A percentile compares a stretch with the other conserved stretches of the same genome.
Evolutionary conservation across 352 stramenopile species (phyloP).

Genomic region (Phytophthora megakarya): DNA sequence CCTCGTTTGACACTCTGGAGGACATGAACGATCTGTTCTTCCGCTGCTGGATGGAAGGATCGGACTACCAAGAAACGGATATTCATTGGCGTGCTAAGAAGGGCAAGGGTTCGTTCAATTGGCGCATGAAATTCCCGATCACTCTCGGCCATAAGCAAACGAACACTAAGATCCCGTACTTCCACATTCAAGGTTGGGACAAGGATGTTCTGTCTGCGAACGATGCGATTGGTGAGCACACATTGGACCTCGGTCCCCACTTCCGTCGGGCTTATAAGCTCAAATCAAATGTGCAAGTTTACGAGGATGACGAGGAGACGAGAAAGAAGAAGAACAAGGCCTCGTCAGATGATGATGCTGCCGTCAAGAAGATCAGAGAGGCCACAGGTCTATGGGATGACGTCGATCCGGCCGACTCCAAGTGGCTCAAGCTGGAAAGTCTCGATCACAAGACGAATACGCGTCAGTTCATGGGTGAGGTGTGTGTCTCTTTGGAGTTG

Average conservation of each 20-base stretch:
- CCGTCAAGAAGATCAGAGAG: constrained; percentile 85
- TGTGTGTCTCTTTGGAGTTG: constrained; percentile 89
- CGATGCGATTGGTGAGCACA: constrained; percentile 90
- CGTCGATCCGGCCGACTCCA: constrained; percentile 76
- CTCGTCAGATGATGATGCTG: constrained; percentile 69
- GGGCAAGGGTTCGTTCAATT: constrained; percentile 94
- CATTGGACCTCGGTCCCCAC: constrained; percentile 71
- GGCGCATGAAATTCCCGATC: constrained; percentile 94
- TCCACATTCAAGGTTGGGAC: constrained; percentile 94
- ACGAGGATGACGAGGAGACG: constrained; percentile 80
- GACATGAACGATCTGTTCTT: constrained; percentile 95
- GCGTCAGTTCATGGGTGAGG: constrained; percentile 85
- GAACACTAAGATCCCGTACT: constrained; percentile 92
- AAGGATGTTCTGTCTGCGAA: constrained; percentile 93
- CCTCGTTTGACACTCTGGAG: constrained; percentile 82
- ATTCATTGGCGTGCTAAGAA: constrained; percentile 95
- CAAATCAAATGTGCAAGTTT: constrained; percentile 79
- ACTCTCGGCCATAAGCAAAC: constrained; percentile 83
- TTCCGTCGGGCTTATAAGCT: constrained; percentile 85
- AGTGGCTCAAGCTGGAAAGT: constrained; percentile 85
- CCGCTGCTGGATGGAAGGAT: constrained; percentile 87
- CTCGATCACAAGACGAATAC: constrained; percentile 83
- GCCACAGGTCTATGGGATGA: constrained; percentile 86
- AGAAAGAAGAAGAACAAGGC: constrained; percentile 83
- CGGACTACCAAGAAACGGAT: constrained; percentile 87